Base-by-base conservation (phyloP, 139 green algal species). In the Diplosphaera chodatii region DNA sequence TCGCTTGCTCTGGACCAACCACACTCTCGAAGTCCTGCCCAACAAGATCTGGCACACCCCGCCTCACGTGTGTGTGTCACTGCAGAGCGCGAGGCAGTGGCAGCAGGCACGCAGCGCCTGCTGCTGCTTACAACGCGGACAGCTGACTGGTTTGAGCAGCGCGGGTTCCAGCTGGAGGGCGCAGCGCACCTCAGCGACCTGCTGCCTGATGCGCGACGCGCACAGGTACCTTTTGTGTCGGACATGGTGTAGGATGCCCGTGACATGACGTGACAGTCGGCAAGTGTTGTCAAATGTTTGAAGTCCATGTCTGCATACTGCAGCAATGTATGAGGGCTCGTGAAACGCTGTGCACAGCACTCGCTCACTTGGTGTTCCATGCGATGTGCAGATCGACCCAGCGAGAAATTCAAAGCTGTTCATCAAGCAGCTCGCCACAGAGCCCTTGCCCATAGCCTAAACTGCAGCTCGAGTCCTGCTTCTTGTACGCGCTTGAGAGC, bases 71-170 rank as follows among this genome's bases (percentile, higher is more conserved):
- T n/a, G n/a, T n/a, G n/a, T n/a, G n/a, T n/a, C n/a, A n/a, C n/a
- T n/a, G 25, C n/a, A 76, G 59, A 74, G 37, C 6, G 10, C 6
- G 37, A 84, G 71, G 80, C 88, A 25, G 91, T 87, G 21, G 68
- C 80, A 1, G 20, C 28, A 25, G 83, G 85, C 34, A 76, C 91
- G 4, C 33, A 86, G 59, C 77, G 78, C 16, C 78, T 96, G 65
- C 86, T 96, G 68, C 81, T 94, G 77, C 85, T 92, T 18, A 91
- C 90, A 55, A 92, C 88, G 1, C 80, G 89, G 69, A 94, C 89
- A 18, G 89, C 92, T 25, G 92, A 96, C 77, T 97, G 91, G 90
- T 97, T 97, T 71, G 74, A 85, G 82, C 80, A 94, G 74, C 73
- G 87, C 13, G 83, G 79, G 63, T 92, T 90, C 69, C 68, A 78